A percentile compares a stretch with the other conserved stretches of the same genome.
Evolutionary conservation across 2,329 filamentous ascomycete species (phyloP).

Genomic region (Tolypocladium sp.): DNA sequence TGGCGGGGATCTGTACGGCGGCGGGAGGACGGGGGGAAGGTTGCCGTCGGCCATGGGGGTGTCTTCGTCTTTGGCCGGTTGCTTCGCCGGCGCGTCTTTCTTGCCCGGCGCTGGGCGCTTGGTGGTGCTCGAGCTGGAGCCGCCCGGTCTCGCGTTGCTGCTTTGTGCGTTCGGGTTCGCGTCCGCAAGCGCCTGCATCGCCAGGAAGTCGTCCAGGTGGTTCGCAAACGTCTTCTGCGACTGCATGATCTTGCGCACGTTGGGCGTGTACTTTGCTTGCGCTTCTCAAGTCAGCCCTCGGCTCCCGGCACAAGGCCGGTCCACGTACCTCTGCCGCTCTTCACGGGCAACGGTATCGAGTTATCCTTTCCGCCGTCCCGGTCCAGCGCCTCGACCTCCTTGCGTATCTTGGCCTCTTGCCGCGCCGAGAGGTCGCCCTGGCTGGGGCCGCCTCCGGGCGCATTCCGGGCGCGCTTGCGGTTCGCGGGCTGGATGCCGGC

Average conservation of each 20-base stretch:
- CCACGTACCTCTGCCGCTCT: constrained; percentile 32
- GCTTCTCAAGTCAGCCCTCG: constrained; percentile 8
- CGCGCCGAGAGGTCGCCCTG: constrained; percentile 65
- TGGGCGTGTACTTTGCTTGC: constrained; percentile 53
- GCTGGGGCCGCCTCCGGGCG: constrained; percentile 35
- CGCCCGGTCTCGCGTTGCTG: constrained; percentile 13
- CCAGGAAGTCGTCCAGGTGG: constrained; percentile 71
- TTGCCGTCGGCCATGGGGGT: constrained; percentile 15
- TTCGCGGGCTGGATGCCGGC: constrained; percentile 42
- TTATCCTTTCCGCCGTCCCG: constrained; percentile 68
- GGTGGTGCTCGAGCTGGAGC: constrained; percentile 15
- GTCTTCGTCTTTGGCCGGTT: constrained; percentile 16
- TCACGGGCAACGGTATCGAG: constrained; percentile 58
- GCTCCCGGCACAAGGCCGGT: background rate
- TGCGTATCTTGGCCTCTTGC: constrained; percentile 71
- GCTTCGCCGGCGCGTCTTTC: constrained; percentile 12
- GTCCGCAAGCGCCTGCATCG: constrained; percentile 41
- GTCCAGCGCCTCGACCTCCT: constrained; percentile 75
- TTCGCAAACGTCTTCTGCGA: constrained; percentile 79
- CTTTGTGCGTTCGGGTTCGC: constrained; percentile 21
- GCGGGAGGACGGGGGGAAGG: constrained; percentile 21
- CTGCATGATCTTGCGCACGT: constrained; percentile 67
- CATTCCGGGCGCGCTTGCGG: constrained; percentile 64
- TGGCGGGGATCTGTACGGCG: constrained; percentile 22
- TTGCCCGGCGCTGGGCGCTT: constrained; percentile 18